Conservation (phyloP, 306 rosid genomes). For the Coriaria nepalensis region DNA sequence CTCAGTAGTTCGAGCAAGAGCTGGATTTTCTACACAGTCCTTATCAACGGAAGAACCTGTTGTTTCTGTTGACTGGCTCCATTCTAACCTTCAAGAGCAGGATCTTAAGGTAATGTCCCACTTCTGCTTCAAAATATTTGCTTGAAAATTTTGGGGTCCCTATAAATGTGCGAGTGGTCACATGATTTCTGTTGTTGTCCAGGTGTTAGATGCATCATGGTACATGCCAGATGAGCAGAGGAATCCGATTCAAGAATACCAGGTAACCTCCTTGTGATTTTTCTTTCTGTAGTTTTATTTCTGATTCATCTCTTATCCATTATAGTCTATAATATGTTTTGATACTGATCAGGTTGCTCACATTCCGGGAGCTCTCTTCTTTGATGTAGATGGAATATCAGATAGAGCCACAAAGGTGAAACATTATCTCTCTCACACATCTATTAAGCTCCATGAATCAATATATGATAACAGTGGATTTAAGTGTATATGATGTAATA, state of each 20-base stretch:
- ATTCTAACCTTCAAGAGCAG: slow-evolving; percentile 62
- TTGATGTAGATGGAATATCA: slow-evolving; percentile 87
- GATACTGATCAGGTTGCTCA: slow-evolving; percentile 71
- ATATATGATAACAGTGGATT: no score
- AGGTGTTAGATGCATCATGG: slow-evolving; percentile 99
- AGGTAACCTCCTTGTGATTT: slow-evolving; percentile 28
- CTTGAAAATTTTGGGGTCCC: background rate
- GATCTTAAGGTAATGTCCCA: slow-evolving; percentile 49
- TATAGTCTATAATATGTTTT: slow-evolving; percentile 5
- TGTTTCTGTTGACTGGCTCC: slow-evolving; percentile 89
- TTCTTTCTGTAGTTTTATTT: background rate
- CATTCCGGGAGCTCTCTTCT: slow-evolving; percentile 95
- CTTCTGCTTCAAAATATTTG: background rate
- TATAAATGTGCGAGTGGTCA: background rate
- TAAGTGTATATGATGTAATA: slow-evolving; percentile 1
- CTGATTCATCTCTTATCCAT: background rate
- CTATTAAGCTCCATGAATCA: no score
- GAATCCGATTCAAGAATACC: slow-evolving; percentile 93
- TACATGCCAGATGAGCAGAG: slow-evolving; percentile 98
- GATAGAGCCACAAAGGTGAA: slow-evolving; percentile 63
- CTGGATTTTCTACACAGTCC: slow-evolving; percentile 47
- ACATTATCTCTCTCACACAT: slow-evolving; percentile 5
- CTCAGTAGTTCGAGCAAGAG: slow-evolving; percentile 31
- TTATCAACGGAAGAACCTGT: slow-evolving; percentile 56
- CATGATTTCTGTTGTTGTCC: slow-evolving; percentile 10